These are phyloP conservation scores for Acidiella bohemica DNA, from an alignment of 495 filamentous ascomycete genomes.

Conservation along the genomic window DNA sequence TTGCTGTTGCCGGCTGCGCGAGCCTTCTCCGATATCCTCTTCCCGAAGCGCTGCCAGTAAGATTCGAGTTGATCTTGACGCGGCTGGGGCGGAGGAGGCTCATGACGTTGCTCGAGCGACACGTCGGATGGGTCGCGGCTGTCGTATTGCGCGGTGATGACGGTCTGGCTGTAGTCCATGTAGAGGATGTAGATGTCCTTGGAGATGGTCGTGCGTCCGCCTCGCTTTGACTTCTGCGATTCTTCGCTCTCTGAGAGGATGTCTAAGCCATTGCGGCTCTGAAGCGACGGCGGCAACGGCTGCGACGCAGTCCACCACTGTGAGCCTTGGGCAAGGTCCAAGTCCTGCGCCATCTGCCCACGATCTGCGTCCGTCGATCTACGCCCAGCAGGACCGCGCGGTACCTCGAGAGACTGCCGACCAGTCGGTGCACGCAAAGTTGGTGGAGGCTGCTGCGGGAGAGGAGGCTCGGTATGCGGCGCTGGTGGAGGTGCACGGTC, in stretches of 20 bases:
- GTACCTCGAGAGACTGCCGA: conserved; percentile 17
- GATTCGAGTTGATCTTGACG: conserved; percentile 92
- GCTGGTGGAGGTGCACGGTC: conserved; percentile 25
- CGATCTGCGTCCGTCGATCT: conserved; percentile 70
- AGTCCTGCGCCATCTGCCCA: conserved; percentile 67
- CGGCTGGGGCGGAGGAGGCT: conserved; percentile 62
- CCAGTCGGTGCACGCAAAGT: conserved; percentile 1
- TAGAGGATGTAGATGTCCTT: conserved; percentile 78
- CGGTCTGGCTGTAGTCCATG: conserved; percentile 90
- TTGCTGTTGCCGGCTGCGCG: conserved; percentile 33
- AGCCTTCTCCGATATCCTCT: conserved; percentile 55
- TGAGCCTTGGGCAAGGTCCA: conserved; percentile 58
- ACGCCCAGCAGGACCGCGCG: conserved; percentile 30
- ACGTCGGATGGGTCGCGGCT: conserved; percentile 56
- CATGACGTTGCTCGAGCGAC: conserved; percentile 71
- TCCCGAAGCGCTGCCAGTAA: conserved; percentile 64
- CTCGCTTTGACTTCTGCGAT: conserved; percentile 49
- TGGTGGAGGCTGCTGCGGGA: conserved; percentile 7
- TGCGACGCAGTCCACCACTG: conserved; percentile 75
- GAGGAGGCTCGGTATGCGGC: conserved; percentile 18
- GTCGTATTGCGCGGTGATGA: conserved; percentile 73
- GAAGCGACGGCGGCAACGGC: conserved; percentile 64
- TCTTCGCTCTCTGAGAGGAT: conserved; percentile 75
- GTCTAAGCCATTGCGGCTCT: conserved; percentile 55
- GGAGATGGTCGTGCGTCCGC: conserved; percentile 53